Evolutionary conservation across 208 protist genomes (phyloP).

Genomic region (Acanthamoeba triangularis): DNA sequence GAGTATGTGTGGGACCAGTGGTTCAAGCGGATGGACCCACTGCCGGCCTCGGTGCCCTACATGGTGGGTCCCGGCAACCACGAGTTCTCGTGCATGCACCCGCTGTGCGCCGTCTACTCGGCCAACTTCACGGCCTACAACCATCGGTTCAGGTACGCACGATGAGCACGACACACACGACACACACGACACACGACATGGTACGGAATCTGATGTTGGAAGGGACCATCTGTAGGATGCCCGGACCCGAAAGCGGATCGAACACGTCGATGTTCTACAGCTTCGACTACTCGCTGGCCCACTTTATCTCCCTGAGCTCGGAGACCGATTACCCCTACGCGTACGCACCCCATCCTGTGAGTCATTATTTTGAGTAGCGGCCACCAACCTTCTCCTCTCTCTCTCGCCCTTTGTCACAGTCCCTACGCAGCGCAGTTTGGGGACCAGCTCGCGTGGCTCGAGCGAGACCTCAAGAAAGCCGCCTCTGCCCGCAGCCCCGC

Average conservation of each 20-base stretch:
- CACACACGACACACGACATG: too few relatives aligned
- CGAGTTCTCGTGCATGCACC: constrained; percentile 52
- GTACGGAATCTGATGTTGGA: too few relatives aligned
- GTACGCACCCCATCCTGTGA: too few relatives aligned
- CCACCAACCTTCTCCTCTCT: background rate
- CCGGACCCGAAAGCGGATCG: background rate
- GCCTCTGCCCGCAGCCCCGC: background rate
- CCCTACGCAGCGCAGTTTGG: constrained; percentile 52
- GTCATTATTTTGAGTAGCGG: too few relatives aligned
- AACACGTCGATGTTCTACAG: constrained; percentile 68
- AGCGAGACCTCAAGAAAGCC: constrained; percentile 47
- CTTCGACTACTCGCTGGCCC: constrained; percentile 58
- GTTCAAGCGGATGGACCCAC: constrained; percentile 43
- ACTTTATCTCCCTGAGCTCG: constrained; percentile 71
- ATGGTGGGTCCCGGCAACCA: constrained; percentile 74
- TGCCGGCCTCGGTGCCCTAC: constrained; percentile 48
- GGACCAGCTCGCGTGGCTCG: constrained; percentile 68
- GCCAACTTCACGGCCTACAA: constrained; percentile 76
- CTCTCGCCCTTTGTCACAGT: background rate
- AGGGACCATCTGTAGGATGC: constrained; percentile 64
- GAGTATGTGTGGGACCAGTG: constrained; percentile 72
- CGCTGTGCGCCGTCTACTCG: constrained; percentile 23
- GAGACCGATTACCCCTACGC: constrained; percentile 74
- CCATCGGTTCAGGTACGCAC: constrained; percentile 10
- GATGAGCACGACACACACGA: too few relatives aligned